phyloP scores from a whole-genome alignment of 2,329 filamentous ascomycete species.

The Camillea tinctor region DNA sequence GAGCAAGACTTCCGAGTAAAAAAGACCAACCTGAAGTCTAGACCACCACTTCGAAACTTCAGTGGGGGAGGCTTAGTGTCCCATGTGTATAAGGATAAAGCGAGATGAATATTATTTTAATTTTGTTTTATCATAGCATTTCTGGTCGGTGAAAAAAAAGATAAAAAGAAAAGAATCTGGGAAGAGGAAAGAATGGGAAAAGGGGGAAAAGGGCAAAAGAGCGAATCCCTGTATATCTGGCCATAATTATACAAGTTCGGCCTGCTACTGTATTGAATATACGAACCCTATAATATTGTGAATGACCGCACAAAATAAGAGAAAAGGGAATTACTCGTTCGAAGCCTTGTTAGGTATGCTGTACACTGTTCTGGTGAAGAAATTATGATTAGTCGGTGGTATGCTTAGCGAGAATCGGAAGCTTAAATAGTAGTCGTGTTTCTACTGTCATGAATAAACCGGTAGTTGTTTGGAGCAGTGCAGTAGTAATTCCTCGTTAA shows the following conservation, averaged over 20 bases:
- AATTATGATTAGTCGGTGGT: too few relatives aligned
- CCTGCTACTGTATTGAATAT: not conserved
- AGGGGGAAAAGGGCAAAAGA: too few relatives aligned
- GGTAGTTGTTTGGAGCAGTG: too few relatives aligned
- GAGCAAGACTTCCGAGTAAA: constrained; percentile 34
- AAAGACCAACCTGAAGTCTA: not conserved
- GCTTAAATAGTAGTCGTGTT: too few relatives aligned
- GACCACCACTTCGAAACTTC: too few relatives aligned
- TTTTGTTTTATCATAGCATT: not conserved
- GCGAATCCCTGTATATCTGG: not conserved
- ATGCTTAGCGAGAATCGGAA: too few relatives aligned
- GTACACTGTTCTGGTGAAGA: not conserved
- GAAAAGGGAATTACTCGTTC: not conserved
- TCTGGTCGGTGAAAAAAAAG: not conserved
- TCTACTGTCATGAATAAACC: too few relatives aligned
- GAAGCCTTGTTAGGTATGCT: not conserved
- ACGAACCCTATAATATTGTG: not conserved
- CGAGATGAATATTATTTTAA: not conserved
- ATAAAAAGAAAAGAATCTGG: not conserved
- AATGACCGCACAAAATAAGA: not conserved
- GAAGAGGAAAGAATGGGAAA: not conserved
- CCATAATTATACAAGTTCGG: not conserved
- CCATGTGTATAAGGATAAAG: not conserved
- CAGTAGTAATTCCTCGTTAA: too few relatives aligned
- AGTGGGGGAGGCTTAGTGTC: not conserved